Conservation (phyloP, 768 basidiomycete species). For the Lanmaoa pseudosensibilis region DNA sequence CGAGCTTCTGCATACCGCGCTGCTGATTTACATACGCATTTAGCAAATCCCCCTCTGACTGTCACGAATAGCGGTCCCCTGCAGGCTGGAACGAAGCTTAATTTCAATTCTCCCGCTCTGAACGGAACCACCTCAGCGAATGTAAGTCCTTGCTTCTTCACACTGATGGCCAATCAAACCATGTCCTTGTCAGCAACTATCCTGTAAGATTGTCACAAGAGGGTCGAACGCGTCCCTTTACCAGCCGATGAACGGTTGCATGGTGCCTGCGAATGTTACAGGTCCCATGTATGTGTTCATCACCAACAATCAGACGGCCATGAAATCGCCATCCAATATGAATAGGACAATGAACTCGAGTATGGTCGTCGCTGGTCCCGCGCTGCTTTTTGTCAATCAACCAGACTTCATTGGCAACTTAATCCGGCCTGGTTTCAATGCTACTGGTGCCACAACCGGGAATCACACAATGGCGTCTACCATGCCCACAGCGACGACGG, state of each 20-base stretch:
- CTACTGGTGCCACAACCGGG: not conserved
- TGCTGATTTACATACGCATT: not conserved
- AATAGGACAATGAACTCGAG: constrained; percentile 41
- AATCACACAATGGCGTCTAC: not conserved
- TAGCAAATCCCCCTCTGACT: constrained; percentile 59
- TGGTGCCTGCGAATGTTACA: constrained; percentile 65
- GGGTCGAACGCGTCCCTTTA: constrained; percentile 54
- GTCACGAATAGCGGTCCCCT: constrained; percentile 65
- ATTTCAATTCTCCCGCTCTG: constrained; percentile 58
- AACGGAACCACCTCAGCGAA: constrained; percentile 46
- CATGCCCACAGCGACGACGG: not conserved
- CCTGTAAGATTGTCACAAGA: constrained; percentile 78
- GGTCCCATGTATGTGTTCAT: constrained; percentile 76
- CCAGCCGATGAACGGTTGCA: constrained; percentile 59
- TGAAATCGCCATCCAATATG: constrained; percentile 45
- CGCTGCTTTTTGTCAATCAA: constrained; percentile 59
- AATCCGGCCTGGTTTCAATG: constrained; percentile 34
- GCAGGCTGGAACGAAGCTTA: constrained; percentile 56
- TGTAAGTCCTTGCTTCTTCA: constrained; percentile 32
- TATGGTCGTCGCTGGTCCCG: constrained; percentile 67
- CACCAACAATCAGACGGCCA: constrained; percentile 60
- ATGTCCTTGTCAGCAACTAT: constrained; percentile 43
- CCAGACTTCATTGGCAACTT: constrained; percentile 52
- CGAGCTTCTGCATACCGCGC: not conserved
- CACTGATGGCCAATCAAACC: constrained; percentile 9